Percentiles rank a stretch among this genome's conserved stretches.
phyloP scores from a whole-genome alignment of 2,329 filamentous ascomycete species.

The Calonectria honghensis region DNA sequence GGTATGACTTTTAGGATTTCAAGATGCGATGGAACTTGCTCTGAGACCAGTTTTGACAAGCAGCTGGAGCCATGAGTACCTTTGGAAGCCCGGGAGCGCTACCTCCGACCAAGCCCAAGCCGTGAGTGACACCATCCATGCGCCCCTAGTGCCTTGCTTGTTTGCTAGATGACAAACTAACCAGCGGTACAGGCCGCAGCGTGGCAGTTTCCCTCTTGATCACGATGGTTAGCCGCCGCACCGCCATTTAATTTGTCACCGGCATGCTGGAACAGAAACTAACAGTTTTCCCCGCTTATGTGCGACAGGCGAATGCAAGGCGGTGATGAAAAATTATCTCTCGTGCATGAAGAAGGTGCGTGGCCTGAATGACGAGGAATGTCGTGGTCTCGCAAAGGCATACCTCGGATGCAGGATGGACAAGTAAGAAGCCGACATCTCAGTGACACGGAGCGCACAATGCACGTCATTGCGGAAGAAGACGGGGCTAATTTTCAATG shows the following conservation, averaged over 20 bases:
- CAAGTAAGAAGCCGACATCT: slow-evolving; percentile 73
- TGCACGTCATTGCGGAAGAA: slow-evolving; percentile 39
- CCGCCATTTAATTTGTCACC: not conserved
- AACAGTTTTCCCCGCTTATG: slow-evolving; percentile 15
- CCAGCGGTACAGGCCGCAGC: slow-evolving; percentile 79
- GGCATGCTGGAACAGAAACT: slow-evolving; percentile 29
- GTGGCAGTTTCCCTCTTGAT: slow-evolving; percentile 94
- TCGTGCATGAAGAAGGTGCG: slow-evolving; percentile 88
- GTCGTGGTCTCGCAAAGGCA: slow-evolving; percentile 88
- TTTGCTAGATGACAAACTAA: slow-evolving; percentile 40
- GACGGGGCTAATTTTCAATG: slow-evolving; percentile 46
- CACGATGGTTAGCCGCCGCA: slow-evolving; percentile 78
- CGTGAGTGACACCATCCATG: slow-evolving; percentile 68
- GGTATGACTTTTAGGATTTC: slow-evolving; percentile 38
- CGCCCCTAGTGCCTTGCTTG: slow-evolving; percentile 12
- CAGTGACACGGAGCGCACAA: slow-evolving; percentile 39
- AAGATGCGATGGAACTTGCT: slow-evolving; percentile 34
- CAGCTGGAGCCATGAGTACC: slow-evolving; percentile 69
- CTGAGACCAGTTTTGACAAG: slow-evolving; percentile 31
- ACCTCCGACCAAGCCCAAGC: slow-evolving; percentile 79
- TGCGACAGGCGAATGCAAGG: slow-evolving; percentile 90
- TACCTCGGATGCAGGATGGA: slow-evolving; percentile 98
- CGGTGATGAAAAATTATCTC: slow-evolving; percentile 89
- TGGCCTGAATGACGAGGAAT: slow-evolving; percentile 91
- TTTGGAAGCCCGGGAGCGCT: slow-evolving; percentile 83